Conservation (phyloP, 495 filamentous ascomycete genomes). For the Aspergillus haitiensis region DNA sequence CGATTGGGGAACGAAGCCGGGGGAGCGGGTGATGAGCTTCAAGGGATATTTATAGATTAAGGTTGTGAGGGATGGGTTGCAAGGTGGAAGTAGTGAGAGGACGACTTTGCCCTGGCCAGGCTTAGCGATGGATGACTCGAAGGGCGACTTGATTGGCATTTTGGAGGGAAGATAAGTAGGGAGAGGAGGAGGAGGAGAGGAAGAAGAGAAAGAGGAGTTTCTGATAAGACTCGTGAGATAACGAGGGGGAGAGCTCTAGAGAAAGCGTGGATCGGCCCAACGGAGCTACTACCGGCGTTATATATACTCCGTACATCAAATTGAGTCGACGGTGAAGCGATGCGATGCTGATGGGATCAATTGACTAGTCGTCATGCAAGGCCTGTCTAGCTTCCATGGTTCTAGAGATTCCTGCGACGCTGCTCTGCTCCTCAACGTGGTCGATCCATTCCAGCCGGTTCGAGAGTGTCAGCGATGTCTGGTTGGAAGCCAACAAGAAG, state of each 20-base stretch:
- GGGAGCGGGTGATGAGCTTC: constrained; percentile 75
- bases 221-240: neutral
- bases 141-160: constrained; percentile 55
- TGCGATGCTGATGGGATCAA: neutral
- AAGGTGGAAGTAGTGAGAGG: constrained; percentile 68
- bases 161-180: constrained; percentile 11
- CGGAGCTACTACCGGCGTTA: constrained; percentile 1
- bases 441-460: neutral
- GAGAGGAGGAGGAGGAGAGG: neutral
- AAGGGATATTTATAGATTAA: constrained; percentile 91
- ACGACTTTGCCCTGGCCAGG: constrained; percentile 78
- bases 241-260: neutral
- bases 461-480: neutral
- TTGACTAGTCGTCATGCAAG: neutral
- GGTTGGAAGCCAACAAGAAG: constrained; percentile 11
- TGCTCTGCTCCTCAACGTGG: neutral
- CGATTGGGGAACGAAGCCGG: constrained; percentile 44
- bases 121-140: constrained; percentile 66
- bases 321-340: neutral
- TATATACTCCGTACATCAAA: constrained; percentile 1
- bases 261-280: constrained; percentile 1
- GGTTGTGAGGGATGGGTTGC: constrained; percentile 66
- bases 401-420: neutral
- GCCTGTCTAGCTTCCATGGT: neutral
- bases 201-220: constrained; percentile 1